Evolutionary conservation across 2,329 filamentous ascomycete genomes (phyloP).

Genomic region (Neofusicoccum umdonicola): DNA sequence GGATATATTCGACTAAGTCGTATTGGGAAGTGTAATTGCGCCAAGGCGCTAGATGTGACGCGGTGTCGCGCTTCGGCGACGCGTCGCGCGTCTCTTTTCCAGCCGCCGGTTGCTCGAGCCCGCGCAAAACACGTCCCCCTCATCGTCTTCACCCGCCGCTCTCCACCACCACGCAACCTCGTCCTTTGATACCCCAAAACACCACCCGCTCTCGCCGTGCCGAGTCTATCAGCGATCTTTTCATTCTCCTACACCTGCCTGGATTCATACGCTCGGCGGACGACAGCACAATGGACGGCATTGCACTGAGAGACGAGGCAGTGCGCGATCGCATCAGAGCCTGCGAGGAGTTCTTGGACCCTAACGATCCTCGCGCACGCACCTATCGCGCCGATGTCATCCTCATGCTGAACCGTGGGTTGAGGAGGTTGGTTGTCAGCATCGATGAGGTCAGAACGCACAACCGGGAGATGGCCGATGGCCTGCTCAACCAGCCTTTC

Average conservation of each 20-base stretch:
- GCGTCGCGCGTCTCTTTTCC: conserved; percentile 9
- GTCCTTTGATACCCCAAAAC: conserved; percentile 12
- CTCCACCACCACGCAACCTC: conserved; percentile 3
- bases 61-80: background rate
- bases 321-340: conserved; percentile 79
- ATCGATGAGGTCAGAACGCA: conserved; percentile 91
- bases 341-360: conserved; percentile 91
- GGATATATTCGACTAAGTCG: background rate
- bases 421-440: conserved; percentile 57
- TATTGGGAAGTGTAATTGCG: background rate
- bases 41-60: conserved; percentile 3
- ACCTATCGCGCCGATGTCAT: conserved; percentile 92
- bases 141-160: background rate
- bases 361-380: conserved; percentile 60
- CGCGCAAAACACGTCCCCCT: conserved; percentile 6
- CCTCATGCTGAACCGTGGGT: conserved; percentile 64
- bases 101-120: background rate
- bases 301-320: conserved; percentile 79
- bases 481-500: conserved; percentile 80
- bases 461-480: conserved; percentile 75
- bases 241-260: background rate
- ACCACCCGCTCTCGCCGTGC: background rate
- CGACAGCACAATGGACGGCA: conserved; percentile 60
- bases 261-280: background rate
- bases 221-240: no score